These are phyloP conservation scores for Calonectria hawksworthii DNA, from an alignment of 2,329 filamentous ascomycete species.

Conservation along the genomic window DNA sequence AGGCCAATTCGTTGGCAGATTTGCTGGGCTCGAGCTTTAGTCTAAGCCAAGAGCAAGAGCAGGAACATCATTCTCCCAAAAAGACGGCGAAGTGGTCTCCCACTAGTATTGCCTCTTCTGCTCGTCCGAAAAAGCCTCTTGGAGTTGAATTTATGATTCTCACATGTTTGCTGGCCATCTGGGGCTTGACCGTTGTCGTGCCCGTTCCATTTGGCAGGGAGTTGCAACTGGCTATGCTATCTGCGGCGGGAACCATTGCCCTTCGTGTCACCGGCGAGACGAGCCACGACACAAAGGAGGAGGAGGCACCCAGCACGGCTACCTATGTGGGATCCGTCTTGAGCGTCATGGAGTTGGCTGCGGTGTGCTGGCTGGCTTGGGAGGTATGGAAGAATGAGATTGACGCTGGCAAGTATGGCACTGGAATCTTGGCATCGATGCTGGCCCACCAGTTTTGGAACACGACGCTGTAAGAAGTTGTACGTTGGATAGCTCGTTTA, in stretches of 20 bases:
- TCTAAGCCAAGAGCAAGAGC: constrained; percentile 50
- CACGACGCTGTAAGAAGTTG: constrained; percentile 29
- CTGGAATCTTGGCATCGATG: constrained; percentile 48
- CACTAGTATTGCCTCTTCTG: background rate
- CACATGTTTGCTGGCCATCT: constrained; percentile 39
- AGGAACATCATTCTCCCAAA: constrained; percentile 20
- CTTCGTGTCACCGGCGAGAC: constrained; percentile 48
- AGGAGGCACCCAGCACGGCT: constrained; percentile 33
- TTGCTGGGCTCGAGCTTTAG: constrained; percentile 61
- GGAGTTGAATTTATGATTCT: constrained; percentile 42
- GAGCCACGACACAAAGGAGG: constrained; percentile 29
- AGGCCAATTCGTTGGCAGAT: constrained; percentile 60
- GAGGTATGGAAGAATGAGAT: constrained; percentile 46
- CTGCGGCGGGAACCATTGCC: constrained; percentile 47
- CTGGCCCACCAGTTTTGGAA: constrained; percentile 50
- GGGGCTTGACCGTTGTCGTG: constrained; percentile 42
- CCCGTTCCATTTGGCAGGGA: constrained; percentile 45
- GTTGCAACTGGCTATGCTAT: constrained; percentile 45
- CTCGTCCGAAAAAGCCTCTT: constrained; percentile 19
- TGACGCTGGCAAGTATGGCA: constrained; percentile 45
- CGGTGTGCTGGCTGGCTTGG: constrained; percentile 52
- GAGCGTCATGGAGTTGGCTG: constrained; percentile 50
- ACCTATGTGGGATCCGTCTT: constrained; percentile 45
- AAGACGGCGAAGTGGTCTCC: constrained; percentile 1
- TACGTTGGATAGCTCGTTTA: constrained; percentile 13